phyloP scores from a whole-genome alignment of 2,329 filamentous ascomycete genomes.

The Aspergillus costaricaensis region DNA sequence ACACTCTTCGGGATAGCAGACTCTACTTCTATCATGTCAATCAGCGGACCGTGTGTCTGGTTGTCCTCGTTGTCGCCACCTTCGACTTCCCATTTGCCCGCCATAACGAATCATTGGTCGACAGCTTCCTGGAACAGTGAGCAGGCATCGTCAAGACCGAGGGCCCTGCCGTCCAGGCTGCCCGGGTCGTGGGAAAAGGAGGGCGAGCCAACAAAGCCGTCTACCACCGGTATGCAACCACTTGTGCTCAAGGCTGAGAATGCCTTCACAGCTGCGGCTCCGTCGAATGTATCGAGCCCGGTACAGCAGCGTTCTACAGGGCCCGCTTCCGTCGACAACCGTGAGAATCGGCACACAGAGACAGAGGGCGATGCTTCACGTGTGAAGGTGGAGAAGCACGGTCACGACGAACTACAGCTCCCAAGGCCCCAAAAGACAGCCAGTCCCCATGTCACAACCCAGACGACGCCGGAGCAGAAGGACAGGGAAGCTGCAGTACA shows the following conservation, averaged over 20 bases:
- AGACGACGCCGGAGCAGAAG: slow-evolving; percentile 15
- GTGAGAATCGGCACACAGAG: slow-evolving; percentile 19
- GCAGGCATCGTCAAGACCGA: slow-evolving; percentile 24
- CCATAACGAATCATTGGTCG: slow-evolving; percentile 32
- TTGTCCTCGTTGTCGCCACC: slow-evolving; percentile 35
- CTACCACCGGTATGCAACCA: slow-evolving; percentile 30
- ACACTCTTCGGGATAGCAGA: slow-evolving; percentile 16
- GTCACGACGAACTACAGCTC: slow-evolving; percentile 22
- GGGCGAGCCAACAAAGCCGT: slow-evolving; percentile 16
- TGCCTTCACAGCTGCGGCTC: slow-evolving; percentile 24
- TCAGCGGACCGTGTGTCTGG: slow-evolving; percentile 41
- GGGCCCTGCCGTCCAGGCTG: slow-evolving; percentile 23
- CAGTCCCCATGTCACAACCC: slow-evolving; percentile 18
- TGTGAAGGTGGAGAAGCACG: slow-evolving; percentile 31
- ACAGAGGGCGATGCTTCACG: slow-evolving; percentile 25
- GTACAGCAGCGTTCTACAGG: slow-evolving; percentile 22
- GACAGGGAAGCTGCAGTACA: slow-evolving; percentile 12
- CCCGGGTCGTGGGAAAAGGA: slow-evolving; percentile 27
- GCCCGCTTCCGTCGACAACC: slow-evolving; percentile 22
- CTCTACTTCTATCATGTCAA: slow-evolving; percentile 35
- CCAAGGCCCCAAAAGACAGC: slow-evolving; percentile 17
- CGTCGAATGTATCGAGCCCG: slow-evolving; percentile 16
- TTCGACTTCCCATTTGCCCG: slow-evolving; percentile 32
- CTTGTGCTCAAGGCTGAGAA: slow-evolving; percentile 32
- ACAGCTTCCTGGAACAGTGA: slow-evolving; percentile 30